phyloP scores from a whole-genome alignment of 495 filamentous ascomycete genomes.

The Glarea lozoyensis region DNA sequence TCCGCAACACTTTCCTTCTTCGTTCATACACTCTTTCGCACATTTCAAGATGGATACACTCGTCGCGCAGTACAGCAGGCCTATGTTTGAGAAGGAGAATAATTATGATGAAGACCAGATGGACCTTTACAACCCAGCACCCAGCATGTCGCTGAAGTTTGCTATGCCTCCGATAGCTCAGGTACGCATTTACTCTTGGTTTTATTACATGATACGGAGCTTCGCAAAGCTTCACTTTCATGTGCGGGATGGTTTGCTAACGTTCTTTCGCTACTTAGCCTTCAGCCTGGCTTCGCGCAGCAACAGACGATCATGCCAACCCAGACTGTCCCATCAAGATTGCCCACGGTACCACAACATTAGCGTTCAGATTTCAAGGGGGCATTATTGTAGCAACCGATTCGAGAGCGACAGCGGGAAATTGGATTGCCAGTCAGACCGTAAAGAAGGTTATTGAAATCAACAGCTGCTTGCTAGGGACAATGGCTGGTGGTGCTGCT shows the following conservation, averaged over 20 bases:
- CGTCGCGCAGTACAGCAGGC: constrained; percentile 77
- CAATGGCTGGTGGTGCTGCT: constrained; percentile 97
- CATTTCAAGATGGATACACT: constrained; percentile 77
- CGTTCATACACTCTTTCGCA: background rate
- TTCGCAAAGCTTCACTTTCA: constrained; percentile 6
- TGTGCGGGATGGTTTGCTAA: constrained; percentile 2
- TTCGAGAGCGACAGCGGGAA: constrained; percentile 89
- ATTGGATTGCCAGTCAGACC: constrained; percentile 98
- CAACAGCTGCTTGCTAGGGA: constrained; percentile 83
- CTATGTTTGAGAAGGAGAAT: constrained; percentile 62
- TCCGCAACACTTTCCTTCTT: no score
- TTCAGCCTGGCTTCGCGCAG: constrained; percentile 87
- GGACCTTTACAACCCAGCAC: constrained; percentile 53
- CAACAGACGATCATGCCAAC: constrained; percentile 94
- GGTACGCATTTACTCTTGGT: constrained; percentile 37
- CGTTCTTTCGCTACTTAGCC: constrained; percentile 43
- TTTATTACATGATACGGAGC: constrained; percentile 21
- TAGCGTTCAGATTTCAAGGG: constrained; percentile 94
- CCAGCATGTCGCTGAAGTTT: constrained; percentile 76
- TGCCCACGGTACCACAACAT: constrained; percentile 97
- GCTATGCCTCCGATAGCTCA: constrained; percentile 91
- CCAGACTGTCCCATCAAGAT: constrained; percentile 97
- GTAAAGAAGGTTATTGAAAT: constrained; percentile 99
- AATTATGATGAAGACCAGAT: constrained; percentile 65
- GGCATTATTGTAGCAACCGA: constrained; percentile 98